Percentiles rank a stretch among this genome's conserved stretches.
phyloP scores from a whole-genome alignment of 2,329 filamentous ascomycete genomes.

The Diaporthe sp. region DNA sequence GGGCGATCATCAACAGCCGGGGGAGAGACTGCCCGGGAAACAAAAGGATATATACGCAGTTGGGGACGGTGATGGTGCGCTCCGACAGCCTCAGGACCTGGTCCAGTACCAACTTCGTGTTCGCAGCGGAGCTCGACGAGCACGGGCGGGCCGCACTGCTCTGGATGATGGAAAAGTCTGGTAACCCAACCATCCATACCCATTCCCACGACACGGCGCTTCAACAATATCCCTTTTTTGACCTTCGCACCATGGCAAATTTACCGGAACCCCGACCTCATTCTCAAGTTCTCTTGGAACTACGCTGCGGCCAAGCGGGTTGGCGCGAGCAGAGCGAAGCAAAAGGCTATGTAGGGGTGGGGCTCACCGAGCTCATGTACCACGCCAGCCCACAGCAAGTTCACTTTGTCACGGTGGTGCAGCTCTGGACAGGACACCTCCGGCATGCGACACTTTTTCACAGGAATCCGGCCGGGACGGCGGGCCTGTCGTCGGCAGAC shows the following conservation, averaged over 20 bases:
- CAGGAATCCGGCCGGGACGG: too few relatives aligned
- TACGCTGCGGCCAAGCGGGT: background rate
- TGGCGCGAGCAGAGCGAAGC: background rate
- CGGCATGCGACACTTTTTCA: background rate
- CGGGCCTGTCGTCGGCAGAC: background rate
- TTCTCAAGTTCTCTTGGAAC: background rate
- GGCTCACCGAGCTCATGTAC: background rate
- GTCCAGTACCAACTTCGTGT: background rate
- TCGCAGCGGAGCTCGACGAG: background rate
- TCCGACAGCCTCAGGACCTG: background rate
- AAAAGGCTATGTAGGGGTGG: background rate
- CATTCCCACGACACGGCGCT: too few relatives aligned
- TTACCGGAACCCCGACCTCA: background rate
- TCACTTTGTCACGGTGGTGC: background rate
- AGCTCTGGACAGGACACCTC: background rate
- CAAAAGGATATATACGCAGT: background rate
- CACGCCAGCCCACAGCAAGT: background rate
- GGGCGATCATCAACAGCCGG: background rate
- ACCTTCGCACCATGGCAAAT: background rate
- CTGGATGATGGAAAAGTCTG: background rate
- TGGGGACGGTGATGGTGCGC: slow-evolving; percentile 6
- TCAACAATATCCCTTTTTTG: background rate
- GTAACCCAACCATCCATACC: too few relatives aligned
- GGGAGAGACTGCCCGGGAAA: too few relatives aligned
- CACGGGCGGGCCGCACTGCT: background rate